Base-by-base conservation (phyloP, 1,284 basidiomycete genomes). In the Ustilago sp. region DNA sequence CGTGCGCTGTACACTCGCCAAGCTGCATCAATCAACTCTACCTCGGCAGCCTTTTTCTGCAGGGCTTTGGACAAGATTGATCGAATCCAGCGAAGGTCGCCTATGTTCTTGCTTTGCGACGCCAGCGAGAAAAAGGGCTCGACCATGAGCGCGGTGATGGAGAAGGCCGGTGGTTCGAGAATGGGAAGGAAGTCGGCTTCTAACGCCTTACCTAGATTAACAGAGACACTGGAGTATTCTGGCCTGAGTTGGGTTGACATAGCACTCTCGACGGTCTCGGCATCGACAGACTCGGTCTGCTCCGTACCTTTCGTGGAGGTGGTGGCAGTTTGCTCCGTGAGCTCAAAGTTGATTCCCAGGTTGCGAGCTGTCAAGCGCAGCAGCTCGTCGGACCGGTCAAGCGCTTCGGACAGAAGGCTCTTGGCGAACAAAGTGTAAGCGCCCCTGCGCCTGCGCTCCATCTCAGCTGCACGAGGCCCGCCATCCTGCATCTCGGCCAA, bases 81-180 rank as follows among this genome's bases (percentile, higher is more conserved):
- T 5, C 73, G 66, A 19, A 73, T 34, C 67, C 63, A 75, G 35
- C 77, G 75, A 51, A 79, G 57, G 11, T 73, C 65, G 17, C 62
- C 61, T 0, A 62, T 31, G 13, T 34, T 68, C 54, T 55, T 68
- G 43, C 59, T 63, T 19, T 41, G 34, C 15, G 71, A 73, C 0
- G 75, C 74, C 7, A 68, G 48, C 17, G 72, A 67, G 34, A 80
- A 61, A 13, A 82, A 53, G 3, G 82, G 78, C 48, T 72, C 68
- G 8, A 84, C n/a, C 59, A 74, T 75, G 12, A 48, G 43, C 6
- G 55, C 63, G 8, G 74, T 77, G 23, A 79, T 52, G 2, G 74
- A 65, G 52, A 84, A 73, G 8, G 66, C 51, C 12, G 79, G 77
- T 13, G 80, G 80, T 13, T 76, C 56, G n/a, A 80, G 70, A 36